Base-by-base conservation (phyloP, 177 flowering plant species). In the Tripterygium wilfordii region DNA sequence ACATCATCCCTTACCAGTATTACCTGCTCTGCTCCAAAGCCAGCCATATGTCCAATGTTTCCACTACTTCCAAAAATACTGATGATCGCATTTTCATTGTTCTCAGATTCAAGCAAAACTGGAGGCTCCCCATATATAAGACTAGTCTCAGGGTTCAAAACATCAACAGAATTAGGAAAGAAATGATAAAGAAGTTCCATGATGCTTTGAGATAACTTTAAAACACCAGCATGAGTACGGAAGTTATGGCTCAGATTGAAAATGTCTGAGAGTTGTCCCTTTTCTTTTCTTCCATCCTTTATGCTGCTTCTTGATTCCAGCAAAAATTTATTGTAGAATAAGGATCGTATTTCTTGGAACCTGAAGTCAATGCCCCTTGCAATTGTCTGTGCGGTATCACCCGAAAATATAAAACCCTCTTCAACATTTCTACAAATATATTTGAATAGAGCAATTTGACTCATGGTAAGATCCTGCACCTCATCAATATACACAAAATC, bases 341-440 rank as follows among this genome's bases (percentile, higher is more conserved):
- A 43, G 18, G 62, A 56, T 45, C 71, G 49, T 43, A 86, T 74
- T 40, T 81, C 91, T 47, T 86, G 70, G 48, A 87, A 87, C 52
- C 84, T 55, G 42, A 87, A 87, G 45, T 84, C 86, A 37, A 83
- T 65, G 3, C 91, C 96, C 52, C 80, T 70, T 0, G 85, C 86
- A 76, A 86, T 83, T 0, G 95, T 86, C 32, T 86, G 90, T 4
- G 95, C 95, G 0, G 90, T 83, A 49, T 86, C 95, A 8, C 96
- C 91, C 0, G 85, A 65, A 53, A 87, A 83, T 38, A 87, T 77
- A 71, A 75, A 83, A 1, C 96, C 96, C 38, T 84, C 87, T 0
- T 62, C 56, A 3, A 74, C 70, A 67, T 86, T 86, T 47, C 48
- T 50, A 65, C 86, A 83, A 8, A 83, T 48, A 63, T 78, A 68